phyloP scores from a whole-genome alignment of 2,329 filamentous ascomycete genomes.

The Aspergillus proliferans region DNA sequence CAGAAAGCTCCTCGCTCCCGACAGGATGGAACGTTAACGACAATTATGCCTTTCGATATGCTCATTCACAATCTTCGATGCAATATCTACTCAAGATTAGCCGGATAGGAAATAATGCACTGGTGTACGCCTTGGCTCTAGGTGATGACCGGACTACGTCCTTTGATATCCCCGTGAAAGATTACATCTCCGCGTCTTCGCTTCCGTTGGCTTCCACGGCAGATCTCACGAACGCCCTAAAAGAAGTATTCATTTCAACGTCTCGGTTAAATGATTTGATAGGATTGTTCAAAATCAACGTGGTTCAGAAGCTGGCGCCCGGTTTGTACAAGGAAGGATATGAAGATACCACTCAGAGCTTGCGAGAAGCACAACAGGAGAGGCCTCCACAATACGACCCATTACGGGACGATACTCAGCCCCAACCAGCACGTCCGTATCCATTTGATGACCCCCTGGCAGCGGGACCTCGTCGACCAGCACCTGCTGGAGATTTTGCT shows the following conservation, averaged over 20 bases:
- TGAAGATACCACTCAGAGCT: slow-evolving; percentile 47
- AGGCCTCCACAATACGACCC: slow-evolving; percentile 41
- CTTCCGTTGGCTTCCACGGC: slow-evolving; percentile 45
- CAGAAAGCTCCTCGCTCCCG: slow-evolving; percentile 51
- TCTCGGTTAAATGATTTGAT: slow-evolving; percentile 65
- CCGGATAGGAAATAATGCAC: slow-evolving; percentile 74
- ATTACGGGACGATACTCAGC: slow-evolving; percentile 48
- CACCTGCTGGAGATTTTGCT: slow-evolving; percentile 67
- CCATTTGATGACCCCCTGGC: slow-evolving; percentile 64
- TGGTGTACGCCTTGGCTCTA: slow-evolving; percentile 71
- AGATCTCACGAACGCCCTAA: slow-evolving; percentile 28
- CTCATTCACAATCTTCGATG: slow-evolving; percentile 77
- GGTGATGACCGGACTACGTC: slow-evolving; percentile 75
- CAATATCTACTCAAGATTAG: slow-evolving; percentile 76
- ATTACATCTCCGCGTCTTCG: slow-evolving; percentile 63
- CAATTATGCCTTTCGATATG: slow-evolving; percentile 75
- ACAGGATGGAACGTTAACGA: slow-evolving; percentile 72
- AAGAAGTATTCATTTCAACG: slow-evolving; percentile 66
- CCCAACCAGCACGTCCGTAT: slow-evolving; percentile 59
- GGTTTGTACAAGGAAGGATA: slow-evolving; percentile 72
- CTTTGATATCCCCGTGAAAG: slow-evolving; percentile 66
- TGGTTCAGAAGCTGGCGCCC: slow-evolving; percentile 79
- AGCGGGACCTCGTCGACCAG: slow-evolving; percentile 52
- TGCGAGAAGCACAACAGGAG: slow-evolving; percentile 38
- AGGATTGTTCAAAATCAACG: slow-evolving; percentile 64